Conservation (phyloP, 441 rosid genomes). For the Croton laevigatus region DNA sequence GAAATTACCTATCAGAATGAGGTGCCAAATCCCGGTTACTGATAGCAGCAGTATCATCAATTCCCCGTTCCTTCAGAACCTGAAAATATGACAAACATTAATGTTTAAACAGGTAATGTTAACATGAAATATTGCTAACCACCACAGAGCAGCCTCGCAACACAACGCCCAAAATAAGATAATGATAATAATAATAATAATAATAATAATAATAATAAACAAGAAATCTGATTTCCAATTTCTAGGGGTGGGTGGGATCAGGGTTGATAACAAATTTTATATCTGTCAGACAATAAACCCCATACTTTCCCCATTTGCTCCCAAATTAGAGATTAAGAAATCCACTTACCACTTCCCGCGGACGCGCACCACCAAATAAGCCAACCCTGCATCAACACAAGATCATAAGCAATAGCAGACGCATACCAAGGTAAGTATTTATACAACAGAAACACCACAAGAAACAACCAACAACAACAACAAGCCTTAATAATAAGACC, state of each 20-base stretch:
- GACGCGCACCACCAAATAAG: slow-evolving; percentile 83
- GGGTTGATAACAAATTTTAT: no score
- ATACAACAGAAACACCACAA: not conserved
- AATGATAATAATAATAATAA: not conserved
- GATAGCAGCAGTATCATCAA: slow-evolving; percentile 38
- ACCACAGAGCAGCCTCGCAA: not conserved
- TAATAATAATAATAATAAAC: not conserved
- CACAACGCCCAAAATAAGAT: not conserved
- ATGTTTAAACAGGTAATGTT: not conserved
- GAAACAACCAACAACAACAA: not conserved
- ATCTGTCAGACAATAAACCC: not conserved
- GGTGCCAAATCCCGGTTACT: slow-evolving; percentile 42
- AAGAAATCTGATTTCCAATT: no score
- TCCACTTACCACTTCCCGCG: slow-evolving; percentile 69
- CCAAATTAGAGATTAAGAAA: slow-evolving; percentile 11
- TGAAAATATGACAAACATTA: slow-evolving; percentile 26
- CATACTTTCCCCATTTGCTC: not conserved
- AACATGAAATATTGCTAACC: not conserved
- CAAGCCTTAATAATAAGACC: not conserved
- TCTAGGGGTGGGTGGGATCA: no score
- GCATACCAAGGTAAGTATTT: not conserved
- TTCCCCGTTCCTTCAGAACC: slow-evolving; percentile 76
- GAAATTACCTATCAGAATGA: slow-evolving; percentile 29
- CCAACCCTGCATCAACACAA: slow-evolving; percentile 51
- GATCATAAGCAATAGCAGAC: slow-evolving; percentile 1